Evolutionary conservation across 768 basidiomycete species (phyloP).

Genomic region (Hygrophorus pudorinus): DNA sequence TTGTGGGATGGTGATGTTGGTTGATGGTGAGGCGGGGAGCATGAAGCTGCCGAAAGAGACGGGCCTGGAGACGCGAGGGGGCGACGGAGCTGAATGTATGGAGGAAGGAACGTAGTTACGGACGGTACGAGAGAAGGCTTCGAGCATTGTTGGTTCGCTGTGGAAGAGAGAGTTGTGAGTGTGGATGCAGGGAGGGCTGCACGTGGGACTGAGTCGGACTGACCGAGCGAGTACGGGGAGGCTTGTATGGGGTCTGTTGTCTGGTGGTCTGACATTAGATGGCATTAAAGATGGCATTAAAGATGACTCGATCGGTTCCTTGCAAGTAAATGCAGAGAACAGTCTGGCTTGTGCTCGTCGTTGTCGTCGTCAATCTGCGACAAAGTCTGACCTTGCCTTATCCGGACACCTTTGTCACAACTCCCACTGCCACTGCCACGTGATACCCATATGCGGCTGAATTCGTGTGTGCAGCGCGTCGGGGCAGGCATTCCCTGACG

Average conservation of each 20-base stretch:
- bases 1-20: not conserved
- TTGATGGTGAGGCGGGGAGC: not conserved
- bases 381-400: too few species aligned
- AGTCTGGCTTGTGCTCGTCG: too few species aligned
- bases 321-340: too few species aligned
- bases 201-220: slow-evolving; percentile 6
- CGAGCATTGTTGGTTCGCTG: slow-evolving; percentile 41
- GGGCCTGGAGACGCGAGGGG: slow-evolving; percentile 39
- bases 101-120: slow-evolving; percentile 45
- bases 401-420: too few species aligned
- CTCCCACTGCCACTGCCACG: too few species aligned
- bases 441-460: not conserved
- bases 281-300: too few species aligned
- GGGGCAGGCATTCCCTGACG: slow-evolving; percentile 14
- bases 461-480: slow-evolving; percentile 8
- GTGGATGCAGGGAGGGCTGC: not conserved
- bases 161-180: slow-evolving; percentile 3
- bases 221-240: slow-evolving; percentile 15
- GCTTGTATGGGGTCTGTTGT: slow-evolving; percentile 5
- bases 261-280: too few species aligned
- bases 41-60: slow-evolving; percentile 29
- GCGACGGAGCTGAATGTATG: slow-evolving; percentile 33
- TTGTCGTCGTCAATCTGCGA: too few species aligned
- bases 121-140: slow-evolving; percentile 41
- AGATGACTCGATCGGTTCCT: too few species aligned